Evolutionary conservation across 2,329 filamentous ascomycete species (phyloP), one percentile per base, ranked within the genome.

Genomic region (Cladosporium halotolerans): DNA sequence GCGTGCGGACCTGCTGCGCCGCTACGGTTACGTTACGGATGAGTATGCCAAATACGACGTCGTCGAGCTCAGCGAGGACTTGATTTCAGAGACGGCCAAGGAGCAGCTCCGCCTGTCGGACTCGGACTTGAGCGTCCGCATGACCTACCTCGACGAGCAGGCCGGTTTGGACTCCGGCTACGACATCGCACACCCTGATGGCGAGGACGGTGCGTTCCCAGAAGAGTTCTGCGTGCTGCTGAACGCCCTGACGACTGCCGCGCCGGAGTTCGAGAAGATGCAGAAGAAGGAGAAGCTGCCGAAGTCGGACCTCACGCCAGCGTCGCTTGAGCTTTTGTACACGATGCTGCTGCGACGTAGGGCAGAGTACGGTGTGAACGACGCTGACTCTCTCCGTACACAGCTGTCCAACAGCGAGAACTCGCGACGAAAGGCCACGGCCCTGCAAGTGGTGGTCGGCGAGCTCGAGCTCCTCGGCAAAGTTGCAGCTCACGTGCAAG

Each of bases 11-110:
- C 75, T 96, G 7, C 77, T 96, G 9, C 79, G 91, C 34, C 79
- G 90, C 11, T 95, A 96, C 62, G 91, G 91, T 14, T 96, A 95
- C 63, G 82, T 90, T n/a, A 92, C 89, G 0, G 72, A 80, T 28
- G 85, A 84, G 59, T 91, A 96, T 62, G 74, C 82, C 9, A 77
- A 84, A 39, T 89, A 90, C 68, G 89, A 96, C 61, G 88, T 95
- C 1, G 85, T 88, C 1, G 91, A 96, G 66, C 71, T 96, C 33
- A 76, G 86, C 0, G 81, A 85, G 72, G 72, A 76, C 0, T 62
- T 82, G 8, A 75, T 92, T 18, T 70, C 78, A 41, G 57, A 70
- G 10, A 68, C 71, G 1, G 71, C 78, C 7, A 62, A 77, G 34
- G 50, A 54, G 9, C 44, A 55, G 32, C 18, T 56, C 8, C 53